These are phyloP conservation scores for Phalaenopsis hybrid DNA, from an alignment of 116 monocot species.

Conservation along the genomic window DNA sequence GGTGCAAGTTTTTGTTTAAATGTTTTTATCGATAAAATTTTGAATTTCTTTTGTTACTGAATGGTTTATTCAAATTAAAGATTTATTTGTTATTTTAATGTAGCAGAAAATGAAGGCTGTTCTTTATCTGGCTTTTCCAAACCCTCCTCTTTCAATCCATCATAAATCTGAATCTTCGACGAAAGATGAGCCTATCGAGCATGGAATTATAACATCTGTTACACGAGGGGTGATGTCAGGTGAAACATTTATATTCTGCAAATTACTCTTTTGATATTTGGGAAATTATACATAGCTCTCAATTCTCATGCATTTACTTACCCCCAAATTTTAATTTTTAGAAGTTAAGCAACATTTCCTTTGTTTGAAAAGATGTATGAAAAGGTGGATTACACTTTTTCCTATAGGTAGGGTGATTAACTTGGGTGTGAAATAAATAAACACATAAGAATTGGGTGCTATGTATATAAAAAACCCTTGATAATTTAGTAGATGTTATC, in stretches of 20 bases:
- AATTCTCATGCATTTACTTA: no score
- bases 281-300: no score
- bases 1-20: neutral
- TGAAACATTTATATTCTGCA: conserved; percentile 20
- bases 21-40: neutral
- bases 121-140: conserved; percentile 70
- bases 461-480: neutral
- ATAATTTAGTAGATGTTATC: neutral
- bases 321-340: no score
- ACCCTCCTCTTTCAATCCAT: conserved; percentile 45
- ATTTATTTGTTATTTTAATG: neutral
- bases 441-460: no score
- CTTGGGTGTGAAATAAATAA: no score
- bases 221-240: conserved; percentile 77
- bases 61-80: neutral
- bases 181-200: conserved; percentile 50
- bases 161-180: conserved; percentile 21
- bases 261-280: neutral
- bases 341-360: no score
- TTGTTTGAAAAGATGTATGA: no score
- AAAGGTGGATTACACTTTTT: no score
- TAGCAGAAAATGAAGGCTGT: conserved; percentile 71
- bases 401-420: no score
- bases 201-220: conserved; percentile 76
- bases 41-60: neutral